phyloP scores from a whole-genome alignment of 2,329 filamentous ascomycete species.

The Bipolaris bicolor region DNA sequence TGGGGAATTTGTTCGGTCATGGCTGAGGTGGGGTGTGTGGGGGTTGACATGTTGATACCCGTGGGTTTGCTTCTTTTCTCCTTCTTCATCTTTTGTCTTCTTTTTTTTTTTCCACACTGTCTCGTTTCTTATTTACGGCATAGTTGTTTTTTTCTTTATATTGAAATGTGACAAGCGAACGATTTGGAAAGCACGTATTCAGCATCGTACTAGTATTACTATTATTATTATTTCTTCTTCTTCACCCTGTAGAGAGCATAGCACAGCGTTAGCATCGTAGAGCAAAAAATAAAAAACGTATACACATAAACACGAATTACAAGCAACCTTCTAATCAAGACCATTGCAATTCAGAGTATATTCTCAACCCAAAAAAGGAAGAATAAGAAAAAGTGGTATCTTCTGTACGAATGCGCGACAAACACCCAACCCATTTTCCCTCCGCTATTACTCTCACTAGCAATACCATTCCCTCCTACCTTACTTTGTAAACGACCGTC shows the following conservation, averaged over 20 bases:
- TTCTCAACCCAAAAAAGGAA: conserved; percentile 1
- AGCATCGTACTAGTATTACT: not conserved
- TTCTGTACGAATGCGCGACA: conserved; percentile 11
- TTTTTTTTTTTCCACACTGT: not conserved
- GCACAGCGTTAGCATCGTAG: conserved; percentile 14
- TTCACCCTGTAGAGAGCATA: conserved; percentile 9
- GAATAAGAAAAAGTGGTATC: conserved; percentile 26
- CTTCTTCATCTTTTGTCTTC: not conserved
- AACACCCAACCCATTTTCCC: conserved; percentile 1
- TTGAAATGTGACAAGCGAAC: conserved; percentile 1
- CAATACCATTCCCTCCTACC: not conserved
- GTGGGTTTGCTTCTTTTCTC: not conserved
- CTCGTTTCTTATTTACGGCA: not conserved
- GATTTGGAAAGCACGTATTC: not conserved
- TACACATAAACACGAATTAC: no score
- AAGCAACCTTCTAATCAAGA: conserved; percentile 2
- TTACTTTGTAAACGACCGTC: conserved; percentile 12
- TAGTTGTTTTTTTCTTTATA: not conserved
- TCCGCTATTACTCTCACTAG: conserved; percentile 1
- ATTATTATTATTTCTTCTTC: not conserved
- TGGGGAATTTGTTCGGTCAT: not conserved
- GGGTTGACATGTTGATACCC: not conserved
- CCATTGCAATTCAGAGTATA: conserved; percentile 7
- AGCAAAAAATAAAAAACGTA: not conserved
- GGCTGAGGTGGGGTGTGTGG: not conserved